Evolutionary conservation across 192 early-diverging fungal genomes (phyloP).

Genomic region (Physocladia obscura): DNA sequence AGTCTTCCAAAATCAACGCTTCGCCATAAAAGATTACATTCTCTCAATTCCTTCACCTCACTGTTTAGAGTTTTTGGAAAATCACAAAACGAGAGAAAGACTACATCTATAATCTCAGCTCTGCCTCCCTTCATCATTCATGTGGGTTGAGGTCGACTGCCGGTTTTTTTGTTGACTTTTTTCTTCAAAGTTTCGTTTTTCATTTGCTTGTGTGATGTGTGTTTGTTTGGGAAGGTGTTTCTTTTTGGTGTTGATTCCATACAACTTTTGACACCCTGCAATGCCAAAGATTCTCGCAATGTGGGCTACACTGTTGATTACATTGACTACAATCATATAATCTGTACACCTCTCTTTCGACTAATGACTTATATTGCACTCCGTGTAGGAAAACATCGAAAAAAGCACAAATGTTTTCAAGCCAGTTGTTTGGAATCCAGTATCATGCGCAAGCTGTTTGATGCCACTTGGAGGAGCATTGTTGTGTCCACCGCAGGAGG

Average conservation of each 20-base stretch:
- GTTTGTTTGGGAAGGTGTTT: background rate
- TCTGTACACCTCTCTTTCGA: background rate
- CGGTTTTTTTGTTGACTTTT: too few relatives aligned
- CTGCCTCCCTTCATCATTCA: too few relatives aligned
- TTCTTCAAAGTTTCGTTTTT: background rate
- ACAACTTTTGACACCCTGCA: slow-evolving; percentile 30
- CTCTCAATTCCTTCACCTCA: background rate
- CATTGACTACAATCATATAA: background rate
- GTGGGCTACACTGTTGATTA: slow-evolving; percentile 36
- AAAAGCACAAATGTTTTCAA: slow-evolving; percentile 22
- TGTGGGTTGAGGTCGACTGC: too few relatives aligned
- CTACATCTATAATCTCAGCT: background rate
- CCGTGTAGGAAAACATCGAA: background rate
- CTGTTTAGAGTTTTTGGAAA: background rate
- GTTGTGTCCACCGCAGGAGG: slow-evolving; percentile 10
- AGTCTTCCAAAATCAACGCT: slow-evolving; percentile 42
- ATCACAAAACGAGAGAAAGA: background rate
- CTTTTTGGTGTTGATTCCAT: background rate
- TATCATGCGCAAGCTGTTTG: slow-evolving; percentile 25
- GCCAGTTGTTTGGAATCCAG: slow-evolving; percentile 18
- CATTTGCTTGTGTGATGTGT: background rate
- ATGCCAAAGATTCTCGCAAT: slow-evolving; percentile 5
- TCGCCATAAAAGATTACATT: background rate
- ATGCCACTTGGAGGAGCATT: slow-evolving; percentile 26
- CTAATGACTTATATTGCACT: background rate